phyloP scores from a whole-genome alignment of 1,284 basidiomycete species.

The Nidula niveotomentosa region DNA sequence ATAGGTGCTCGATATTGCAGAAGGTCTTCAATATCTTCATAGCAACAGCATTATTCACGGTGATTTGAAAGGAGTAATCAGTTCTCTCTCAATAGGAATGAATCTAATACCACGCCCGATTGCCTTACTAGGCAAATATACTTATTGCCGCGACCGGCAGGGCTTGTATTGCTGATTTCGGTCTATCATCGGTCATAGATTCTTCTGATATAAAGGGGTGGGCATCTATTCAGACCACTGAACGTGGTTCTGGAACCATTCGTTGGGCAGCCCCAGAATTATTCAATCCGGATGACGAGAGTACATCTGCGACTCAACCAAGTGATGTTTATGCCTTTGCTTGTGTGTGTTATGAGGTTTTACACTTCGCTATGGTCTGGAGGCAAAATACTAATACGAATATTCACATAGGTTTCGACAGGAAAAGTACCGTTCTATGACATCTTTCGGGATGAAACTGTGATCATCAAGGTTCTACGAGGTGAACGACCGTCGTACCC shows the following conservation, averaged over 20 bases:
- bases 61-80: background rate
- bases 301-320: slow-evolving; percentile 4
- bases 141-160: slow-evolving; percentile 20
- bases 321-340: slow-evolving; percentile 16
- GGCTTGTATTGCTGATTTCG: slow-evolving; percentile 21
- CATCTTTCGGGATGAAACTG: background rate
- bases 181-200: slow-evolving; percentile 10
- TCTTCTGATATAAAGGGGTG: slow-evolving; percentile 6
- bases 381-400: background rate
- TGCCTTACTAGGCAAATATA: slow-evolving; percentile 27
- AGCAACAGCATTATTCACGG: background rate
- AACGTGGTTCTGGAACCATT: slow-evolving; percentile 3
- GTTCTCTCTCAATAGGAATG: background rate
- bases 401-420: background rate
- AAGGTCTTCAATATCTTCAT: background rate
- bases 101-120: background rate
- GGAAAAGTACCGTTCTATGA: background rate
- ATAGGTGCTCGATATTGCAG: background rate
- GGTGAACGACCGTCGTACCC: background rate
- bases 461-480: background rate
- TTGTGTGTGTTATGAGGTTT: slow-evolving; percentile 16
- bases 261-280: slow-evolving; percentile 16
- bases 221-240: slow-evolving; percentile 5
- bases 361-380: background rate
- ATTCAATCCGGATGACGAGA: slow-evolving; percentile 1